Evolutionary conservation across 805 yeast genomes (phyloP).

Genomic region (Kazachstania viticola): DNA sequence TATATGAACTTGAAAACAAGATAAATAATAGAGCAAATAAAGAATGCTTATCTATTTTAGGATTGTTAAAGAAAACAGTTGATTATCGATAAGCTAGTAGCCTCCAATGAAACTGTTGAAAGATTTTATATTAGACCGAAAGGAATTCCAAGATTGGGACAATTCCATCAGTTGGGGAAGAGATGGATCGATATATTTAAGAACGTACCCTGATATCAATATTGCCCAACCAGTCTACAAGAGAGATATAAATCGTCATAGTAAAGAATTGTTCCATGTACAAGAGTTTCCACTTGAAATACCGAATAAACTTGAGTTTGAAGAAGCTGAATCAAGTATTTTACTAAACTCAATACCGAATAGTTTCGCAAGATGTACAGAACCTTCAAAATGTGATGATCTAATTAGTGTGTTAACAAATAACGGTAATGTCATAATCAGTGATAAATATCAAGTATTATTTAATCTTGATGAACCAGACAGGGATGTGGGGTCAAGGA

Average conservation of each 20-base stretch:
- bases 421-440: constrained; percentile 20
- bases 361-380: constrained; percentile 12
- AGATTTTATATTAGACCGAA: constrained; percentile 19
- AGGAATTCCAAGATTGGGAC: constrained; percentile 20
- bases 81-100: no score
- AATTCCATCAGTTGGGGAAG: constrained; percentile 19
- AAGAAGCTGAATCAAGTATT: constrained; percentile 11
- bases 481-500: constrained; percentile 6
- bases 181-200: constrained; percentile 21
- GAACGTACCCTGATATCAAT: constrained; percentile 19
- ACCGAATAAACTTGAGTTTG: constrained; percentile 21
- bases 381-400: constrained; percentile 12
- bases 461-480: constrained; percentile 15
- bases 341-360: constrained; percentile 22
- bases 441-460: constrained; percentile 6
- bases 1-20: no score
- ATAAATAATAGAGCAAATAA: no score
- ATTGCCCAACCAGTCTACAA: constrained; percentile 19
- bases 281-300: constrained; percentile 13
- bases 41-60: no score
- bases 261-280: constrained; percentile 19
- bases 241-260: constrained; percentile 7
- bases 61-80: no score
- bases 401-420: constrained; percentile 19
- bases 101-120: constrained; percentile 22